Evolutionary conservation across 352 stramenopile genomes (phyloP).

Genomic region (Discostella stelligera): DNA sequence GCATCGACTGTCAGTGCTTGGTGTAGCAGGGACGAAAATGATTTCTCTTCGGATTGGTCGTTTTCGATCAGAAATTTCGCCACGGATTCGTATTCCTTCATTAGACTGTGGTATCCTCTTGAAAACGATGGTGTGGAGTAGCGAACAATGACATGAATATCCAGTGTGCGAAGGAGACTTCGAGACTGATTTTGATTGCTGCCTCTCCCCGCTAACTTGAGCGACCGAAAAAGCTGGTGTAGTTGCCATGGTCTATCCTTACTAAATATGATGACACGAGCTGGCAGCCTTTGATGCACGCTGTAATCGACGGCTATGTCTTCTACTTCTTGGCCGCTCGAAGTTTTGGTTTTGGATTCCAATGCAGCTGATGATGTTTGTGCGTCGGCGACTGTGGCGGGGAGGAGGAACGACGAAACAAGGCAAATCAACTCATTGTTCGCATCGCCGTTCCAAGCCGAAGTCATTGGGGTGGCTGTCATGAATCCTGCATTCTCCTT

Average conservation of each 20-base stretch:
- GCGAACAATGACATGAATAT: neutral
- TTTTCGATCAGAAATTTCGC: constrained; percentile 1
- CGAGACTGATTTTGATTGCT: neutral
- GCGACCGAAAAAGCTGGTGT: constrained; percentile 37
- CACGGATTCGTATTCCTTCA: neutral
- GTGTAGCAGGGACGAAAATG: constrained; percentile 23
- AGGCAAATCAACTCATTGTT: too few species aligned
- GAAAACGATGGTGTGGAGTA: neutral
- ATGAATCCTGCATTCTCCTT: too few species aligned
- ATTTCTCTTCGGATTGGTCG: constrained; percentile 3
- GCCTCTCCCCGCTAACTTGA: constrained; percentile 19
- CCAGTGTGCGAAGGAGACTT: neutral
- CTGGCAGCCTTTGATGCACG: neutral
- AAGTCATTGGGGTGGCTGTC: too few species aligned
- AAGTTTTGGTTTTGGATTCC: too few species aligned
- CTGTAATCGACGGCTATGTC: too few species aligned
- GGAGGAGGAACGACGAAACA: too few species aligned
- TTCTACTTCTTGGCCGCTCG: too few species aligned
- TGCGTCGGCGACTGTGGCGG: too few species aligned
- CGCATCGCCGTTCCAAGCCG: too few species aligned
- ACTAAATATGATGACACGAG: constrained; percentile 47
- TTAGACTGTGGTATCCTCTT: neutral
- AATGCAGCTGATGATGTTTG: too few species aligned
- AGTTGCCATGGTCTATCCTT: constrained; percentile 61
- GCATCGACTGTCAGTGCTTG: constrained; percentile 8